phyloP scores from a whole-genome alignment of 2,329 filamentous ascomycete species.

The Neopestalotiopsis sp. region DNA sequence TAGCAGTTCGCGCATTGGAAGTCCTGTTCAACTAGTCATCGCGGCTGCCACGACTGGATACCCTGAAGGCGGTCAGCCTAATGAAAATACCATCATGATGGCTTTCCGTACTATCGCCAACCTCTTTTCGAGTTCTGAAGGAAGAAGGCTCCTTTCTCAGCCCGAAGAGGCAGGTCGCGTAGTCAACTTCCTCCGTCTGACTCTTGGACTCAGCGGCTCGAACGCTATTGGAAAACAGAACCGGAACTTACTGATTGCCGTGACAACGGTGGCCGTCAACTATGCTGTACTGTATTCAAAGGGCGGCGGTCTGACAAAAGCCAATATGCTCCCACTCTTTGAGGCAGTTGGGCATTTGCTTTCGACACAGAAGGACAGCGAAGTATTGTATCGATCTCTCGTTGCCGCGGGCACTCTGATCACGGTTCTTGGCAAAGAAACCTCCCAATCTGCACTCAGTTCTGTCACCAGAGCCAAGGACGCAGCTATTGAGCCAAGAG shows the following conservation, averaged over 20 bases:
- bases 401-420: conserved; percentile 84
- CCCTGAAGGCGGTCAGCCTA: conserved; percentile 62
- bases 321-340: conserved; percentile 57
- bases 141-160: conserved; percentile 66
- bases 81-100: conserved; percentile 87
- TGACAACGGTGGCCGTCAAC: conserved; percentile 85
- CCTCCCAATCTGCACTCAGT: conserved; percentile 47
- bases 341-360: conserved; percentile 69
- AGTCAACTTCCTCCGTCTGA: conserved; percentile 65
- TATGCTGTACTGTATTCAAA: conserved; percentile 73
- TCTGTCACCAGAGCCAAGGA: conserved; percentile 49
- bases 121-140: conserved; percentile 76
- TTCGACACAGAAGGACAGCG: conserved; percentile 72
- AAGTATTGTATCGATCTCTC: conserved; percentile 82
- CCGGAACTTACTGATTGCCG: conserved; percentile 81
- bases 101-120: conserved; percentile 82
- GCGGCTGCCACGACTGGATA: conserved; percentile 44
- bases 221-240: conserved; percentile 63
- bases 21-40: conserved; percentile 63
- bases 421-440: conserved; percentile 55
- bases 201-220: conserved; percentile 56
- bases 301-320: conserved; percentile 36
- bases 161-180: conserved; percentile 62
- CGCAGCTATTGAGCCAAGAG: conserved; percentile 50
- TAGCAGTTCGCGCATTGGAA: conserved; percentile 57